Percentiles rank a stretch among this genome's conserved stretches.
Conservation (phyloP, 345 rosid species). For the Populus pruinosa region DNA sequence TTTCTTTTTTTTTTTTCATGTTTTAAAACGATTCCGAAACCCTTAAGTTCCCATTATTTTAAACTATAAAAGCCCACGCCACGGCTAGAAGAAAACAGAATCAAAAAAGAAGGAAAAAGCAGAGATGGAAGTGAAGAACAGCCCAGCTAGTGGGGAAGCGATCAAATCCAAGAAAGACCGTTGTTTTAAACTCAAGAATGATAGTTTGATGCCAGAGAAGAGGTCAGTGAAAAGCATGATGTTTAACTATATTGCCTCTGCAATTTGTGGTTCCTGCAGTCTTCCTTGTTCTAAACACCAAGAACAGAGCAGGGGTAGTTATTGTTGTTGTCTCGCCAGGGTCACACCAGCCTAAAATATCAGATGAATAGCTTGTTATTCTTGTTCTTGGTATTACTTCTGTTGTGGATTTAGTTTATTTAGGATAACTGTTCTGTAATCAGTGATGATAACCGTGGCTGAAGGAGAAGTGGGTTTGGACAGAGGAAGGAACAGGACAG, state of each 20-base stretch:
- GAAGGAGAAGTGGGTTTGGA: neutral
- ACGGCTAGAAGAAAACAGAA: neutral
- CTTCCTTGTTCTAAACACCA: neutral
- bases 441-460: neutral
- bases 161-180: neutral
- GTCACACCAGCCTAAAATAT: neutral
- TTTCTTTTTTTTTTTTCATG: too few relatives aligned
- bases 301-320: neutral
- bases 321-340: neutral
- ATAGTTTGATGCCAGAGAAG: neutral
- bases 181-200: neutral
- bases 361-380: neutral
- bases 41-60: neutral
- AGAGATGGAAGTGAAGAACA: neutral
- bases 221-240: constrained; percentile 8
- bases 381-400: neutral
- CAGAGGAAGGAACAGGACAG: neutral
- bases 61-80: too few relatives aligned
- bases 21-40: too few relatives aligned
- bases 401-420: neutral
- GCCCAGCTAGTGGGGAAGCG: neutral
- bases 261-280: neutral
- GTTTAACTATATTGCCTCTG: neutral
- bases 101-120: neutral
- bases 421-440: neutral